Evolutionary conservation across 257 asterid species (phyloP), one percentile per base, ranked within the genome.

Genomic region (Solanum rostratum): DNA sequence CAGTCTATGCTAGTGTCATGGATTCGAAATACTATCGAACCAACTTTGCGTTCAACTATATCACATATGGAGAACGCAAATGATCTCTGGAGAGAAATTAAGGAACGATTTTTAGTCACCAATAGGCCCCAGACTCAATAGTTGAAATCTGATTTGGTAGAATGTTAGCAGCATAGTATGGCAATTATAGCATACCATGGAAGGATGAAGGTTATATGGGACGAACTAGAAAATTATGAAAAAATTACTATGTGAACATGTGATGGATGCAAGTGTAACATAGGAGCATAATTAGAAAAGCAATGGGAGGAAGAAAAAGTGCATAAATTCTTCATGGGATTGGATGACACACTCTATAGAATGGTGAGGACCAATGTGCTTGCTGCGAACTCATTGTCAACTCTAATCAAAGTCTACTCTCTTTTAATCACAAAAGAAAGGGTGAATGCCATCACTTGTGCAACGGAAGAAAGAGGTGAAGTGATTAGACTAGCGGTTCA

Each of bases 1-100:
- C 85, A 88, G 19, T 86, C 82, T 0, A 66, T 86, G 83, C 5
- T 88, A 60, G 89, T 84, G 1, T 73, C 88, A 5, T 88, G 86
- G 88, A 50, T 88, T 0, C 6, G 18, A 4, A 88, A 83, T n/a
- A 78, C 88, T 0, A 87, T 88, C 9, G 84, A 88, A 8, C 88
- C 0, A 54, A 54, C 66, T 0, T 29, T 88, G 7, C 50, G 83
- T 6, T 84, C 86, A 0, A 88, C 88, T 39, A 79, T 86, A 13
- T 1, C 84, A 2, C 7, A 81, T 10, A 29, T 43, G 70, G 91
- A 88, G 10, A 13, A 41, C 0, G 85, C 76, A 7, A 13, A 24
- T 2, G 65, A 84, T 6, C 18, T 88, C 0, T 84, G 85, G 88
- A 62, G 65, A 5, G 84, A 84, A 4, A 52, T 88, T 0, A 43